Evolutionary conservation across 805 yeast species (phyloP).

Genomic region (Candida oleophila): DNA sequence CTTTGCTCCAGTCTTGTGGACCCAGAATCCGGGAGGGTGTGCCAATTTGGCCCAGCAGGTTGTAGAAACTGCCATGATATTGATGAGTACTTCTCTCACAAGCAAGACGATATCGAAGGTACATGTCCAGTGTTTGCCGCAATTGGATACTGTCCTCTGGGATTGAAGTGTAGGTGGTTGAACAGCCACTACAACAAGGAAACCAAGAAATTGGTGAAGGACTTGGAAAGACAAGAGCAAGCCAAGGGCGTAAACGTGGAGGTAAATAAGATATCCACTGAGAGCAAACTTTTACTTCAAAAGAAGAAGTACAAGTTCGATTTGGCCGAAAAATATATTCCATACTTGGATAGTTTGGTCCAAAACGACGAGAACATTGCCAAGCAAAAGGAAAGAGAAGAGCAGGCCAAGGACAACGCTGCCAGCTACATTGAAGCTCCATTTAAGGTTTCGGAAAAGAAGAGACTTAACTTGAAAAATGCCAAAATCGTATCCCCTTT

Average conservation of each 20-base stretch:
- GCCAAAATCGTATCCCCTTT: slow-evolving; percentile 93
- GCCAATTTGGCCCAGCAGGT: slow-evolving; percentile 64
- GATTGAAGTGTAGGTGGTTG: slow-evolving; percentile 91
- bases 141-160: slow-evolving; percentile 89
- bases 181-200: slow-evolving; percentile 61
- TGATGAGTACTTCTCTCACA: slow-evolving; percentile 57
- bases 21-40: slow-evolving; percentile 46
- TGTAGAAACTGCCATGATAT: slow-evolving; percentile 83
- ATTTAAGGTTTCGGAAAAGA: slow-evolving; percentile 79
- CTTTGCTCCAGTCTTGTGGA: slow-evolving; percentile 66
- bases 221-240: slow-evolving; percentile 37
- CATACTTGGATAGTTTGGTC: slow-evolving; percentile 63
- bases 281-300: slow-evolving; percentile 48
- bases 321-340: slow-evolving; percentile 55
- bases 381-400: slow-evolving; percentile 26
- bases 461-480: slow-evolving; percentile 58
- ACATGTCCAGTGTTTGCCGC: slow-evolving; percentile 80
- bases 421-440: slow-evolving; percentile 73
- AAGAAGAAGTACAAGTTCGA: slow-evolving; percentile 62
- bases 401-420: slow-evolving; percentile 30
- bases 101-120: slow-evolving; percentile 73
- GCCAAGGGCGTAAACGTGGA: slow-evolving; percentile 47
- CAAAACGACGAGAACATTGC: slow-evolving; percentile 39
- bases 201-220: slow-evolving; percentile 43
- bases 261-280: slow-evolving; percentile 57